These are phyloP conservation scores for Magnolia kwangsiensis DNA, from an alignment of 164 flowering plant genomes.

Conservation along the genomic window DNA sequence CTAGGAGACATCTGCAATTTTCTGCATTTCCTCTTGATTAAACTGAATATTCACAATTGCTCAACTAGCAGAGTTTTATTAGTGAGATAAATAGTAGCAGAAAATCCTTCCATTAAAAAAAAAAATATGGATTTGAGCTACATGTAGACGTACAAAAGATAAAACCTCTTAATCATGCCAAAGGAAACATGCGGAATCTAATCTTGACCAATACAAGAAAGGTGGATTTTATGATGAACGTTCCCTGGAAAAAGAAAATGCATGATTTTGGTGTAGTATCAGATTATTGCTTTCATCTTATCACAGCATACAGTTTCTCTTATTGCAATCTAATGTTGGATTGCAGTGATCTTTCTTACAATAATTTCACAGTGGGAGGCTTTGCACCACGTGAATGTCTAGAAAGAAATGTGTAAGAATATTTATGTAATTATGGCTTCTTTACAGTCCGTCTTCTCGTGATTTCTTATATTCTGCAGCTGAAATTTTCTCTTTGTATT, in stretches of 20 bases:
- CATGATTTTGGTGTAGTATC: not conserved
- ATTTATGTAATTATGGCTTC: not conserved
- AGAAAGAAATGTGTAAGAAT: conserved; percentile 22
- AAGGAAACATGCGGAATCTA: too few relatives aligned
- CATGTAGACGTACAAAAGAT: too few relatives aligned
- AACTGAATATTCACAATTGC: too few relatives aligned
- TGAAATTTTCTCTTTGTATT: not conserved
- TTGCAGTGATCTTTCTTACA: conserved; percentile 83
- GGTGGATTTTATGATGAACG: not conserved
- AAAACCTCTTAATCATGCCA: too few relatives aligned
- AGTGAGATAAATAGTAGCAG: too few relatives aligned
- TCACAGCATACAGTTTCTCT: not conserved
- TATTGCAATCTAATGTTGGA: not conserved
- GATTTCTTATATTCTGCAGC: not conserved
- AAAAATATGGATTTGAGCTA: too few relatives aligned
- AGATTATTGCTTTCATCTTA: not conserved
- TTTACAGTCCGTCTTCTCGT: not conserved
- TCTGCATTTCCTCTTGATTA: too few relatives aligned
- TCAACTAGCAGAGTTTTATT: too few relatives aligned
- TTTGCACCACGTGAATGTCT: conserved; percentile 36
- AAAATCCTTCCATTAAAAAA: too few relatives aligned
- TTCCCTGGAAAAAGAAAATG: not conserved
- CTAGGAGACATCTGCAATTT: too few relatives aligned
- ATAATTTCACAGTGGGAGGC: conserved; percentile 55
- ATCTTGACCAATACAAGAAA: too few relatives aligned